Evolutionary conservation across 192 early-diverging fungal species (phyloP), one percentile per base, ranked within the genome.

Genomic region (Jimgerdemannia flammicorona): DNA sequence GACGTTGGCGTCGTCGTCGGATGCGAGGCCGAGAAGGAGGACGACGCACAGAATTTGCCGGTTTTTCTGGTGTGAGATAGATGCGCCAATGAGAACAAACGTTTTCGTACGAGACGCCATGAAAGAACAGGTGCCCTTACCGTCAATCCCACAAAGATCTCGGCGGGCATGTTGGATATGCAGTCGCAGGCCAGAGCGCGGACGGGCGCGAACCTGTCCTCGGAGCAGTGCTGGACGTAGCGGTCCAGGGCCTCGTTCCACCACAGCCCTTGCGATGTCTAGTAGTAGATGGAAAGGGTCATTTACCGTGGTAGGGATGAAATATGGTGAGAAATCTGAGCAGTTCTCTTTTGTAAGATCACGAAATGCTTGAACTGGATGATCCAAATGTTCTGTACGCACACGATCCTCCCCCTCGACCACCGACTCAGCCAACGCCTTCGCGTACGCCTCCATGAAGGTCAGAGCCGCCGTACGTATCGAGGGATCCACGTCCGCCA

Each of bases 1-100:
- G 10, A 92, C 91, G 41, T 72, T 70, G 4, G 84, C 74, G 74
- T 91, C 81, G 20, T 84, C 84, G 72, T 93, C 91, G 43, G 79
- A 64, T 11, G 80, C 72, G 19, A 86, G 76, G 9, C 78, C 74
- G 39, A 90, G 75, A 19, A 88, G 78, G 10, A 87, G 41, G 3
- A 84, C 79, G 8, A 87, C 78, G 19, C 79, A 74, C 4, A 84
- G 66, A 10, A 72, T 71, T 73, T 84, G 78, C 6, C 80, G 72
- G 9, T 84, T 75, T 43, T 64, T 68, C 83, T 87, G 78, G 14
- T 41, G 3, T 44, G 11, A 4, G 40, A 20, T 44, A 66, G 63
- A 59, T 9, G 3, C 41, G n/a, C 11, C 49, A 59, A 14, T 14
- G 49, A 59, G 8, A 6, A 59, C 49, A 14, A 59, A 14, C 49